Percentiles rank a stretch among this genome's conserved stretches.
These are phyloP conservation scores for Colletotrichum navitas DNA, from an alignment of 2,329 filamentous ascomycete species.

Conservation along the genomic window DNA sequence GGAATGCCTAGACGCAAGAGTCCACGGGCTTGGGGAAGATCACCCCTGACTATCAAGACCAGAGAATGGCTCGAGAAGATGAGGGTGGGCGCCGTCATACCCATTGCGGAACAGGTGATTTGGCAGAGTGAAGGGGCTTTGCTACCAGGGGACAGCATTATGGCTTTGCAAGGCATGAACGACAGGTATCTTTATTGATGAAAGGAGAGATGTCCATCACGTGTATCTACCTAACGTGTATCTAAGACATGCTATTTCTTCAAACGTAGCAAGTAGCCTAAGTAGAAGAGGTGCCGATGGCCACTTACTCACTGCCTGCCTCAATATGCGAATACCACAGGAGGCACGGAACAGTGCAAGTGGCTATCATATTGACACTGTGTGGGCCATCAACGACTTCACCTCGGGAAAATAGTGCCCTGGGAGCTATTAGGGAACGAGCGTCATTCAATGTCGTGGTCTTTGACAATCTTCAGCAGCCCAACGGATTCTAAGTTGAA, in stretches of 20 bases:
- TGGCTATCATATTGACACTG: background rate
- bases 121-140: constrained; percentile 7
- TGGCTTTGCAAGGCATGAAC: constrained; percentile 9
- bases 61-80: background rate
- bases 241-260: background rate
- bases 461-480: background rate
- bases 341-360: background rate
- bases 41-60: constrained; percentile 3
- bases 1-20: background rate
- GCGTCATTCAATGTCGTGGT: constrained; percentile 3
- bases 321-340: background rate
- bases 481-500: background rate
- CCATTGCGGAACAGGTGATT: constrained; percentile 2
- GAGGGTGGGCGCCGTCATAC: background rate
- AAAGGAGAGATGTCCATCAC: background rate
- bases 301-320: background rate
- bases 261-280: background rate
- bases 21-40: background rate
- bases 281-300: background rate
- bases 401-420: constrained; percentile 2
- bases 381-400: background rate
- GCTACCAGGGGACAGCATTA: constrained; percentile 2
- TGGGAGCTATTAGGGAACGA: background rate
- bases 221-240: background rate
- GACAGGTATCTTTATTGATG: constrained; percentile 14